Evolutionary conservation across 352 stramenopile species (phyloP), one percentile per base, ranked within the genome.

Genomic region (Phytophthora brassicae): DNA sequence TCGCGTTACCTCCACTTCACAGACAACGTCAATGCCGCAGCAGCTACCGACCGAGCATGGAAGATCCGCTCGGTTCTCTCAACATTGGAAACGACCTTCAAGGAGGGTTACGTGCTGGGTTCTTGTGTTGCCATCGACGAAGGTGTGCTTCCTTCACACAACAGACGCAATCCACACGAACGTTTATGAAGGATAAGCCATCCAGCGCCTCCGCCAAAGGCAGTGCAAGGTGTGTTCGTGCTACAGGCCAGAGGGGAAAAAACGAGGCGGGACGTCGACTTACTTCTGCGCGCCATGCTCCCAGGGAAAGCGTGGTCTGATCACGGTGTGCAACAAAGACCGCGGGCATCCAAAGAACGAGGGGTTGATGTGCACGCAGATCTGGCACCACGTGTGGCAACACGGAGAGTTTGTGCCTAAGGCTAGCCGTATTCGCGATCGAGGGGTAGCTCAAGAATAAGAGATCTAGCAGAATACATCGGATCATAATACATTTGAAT

Each of bases 211-310:
- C 7, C 23, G 24, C 4, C 44, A 51, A n/a, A 3, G 44, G 13
- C 14, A 51, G 38, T 51, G 44, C 3, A 26, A 51, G 26, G 44
- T 51, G 44, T 24, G 44, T n/a, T 62, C 47, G 1, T 14, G 39
- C 9, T 64, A 68, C 53, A 68, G 59, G 35, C 53, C 60, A 0
- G 13, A 57, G n/a, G 9, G 46, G 24, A 63, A 68, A 13, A 56
- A 58, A 9, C 13, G 60, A 23, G 52, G 13, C n/a, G 46, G 52
- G 0, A 45, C 45, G 0, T 63, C 60, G 0, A 55, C 38, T 1
- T 68, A 39, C 46, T 68, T 36, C 38, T 68, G 52, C 36, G 2
- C 19, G 1, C 8, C 7, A 31, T 62, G 60, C 7, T 59, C 60
- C 2, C 12, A 48, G 9, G 23, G 12, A 2, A 58, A 44, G 23